Evolutionary conservation across 1,284 basidiomycete species (phyloP).

Genomic region (Fomitopsis palustris): DNA sequence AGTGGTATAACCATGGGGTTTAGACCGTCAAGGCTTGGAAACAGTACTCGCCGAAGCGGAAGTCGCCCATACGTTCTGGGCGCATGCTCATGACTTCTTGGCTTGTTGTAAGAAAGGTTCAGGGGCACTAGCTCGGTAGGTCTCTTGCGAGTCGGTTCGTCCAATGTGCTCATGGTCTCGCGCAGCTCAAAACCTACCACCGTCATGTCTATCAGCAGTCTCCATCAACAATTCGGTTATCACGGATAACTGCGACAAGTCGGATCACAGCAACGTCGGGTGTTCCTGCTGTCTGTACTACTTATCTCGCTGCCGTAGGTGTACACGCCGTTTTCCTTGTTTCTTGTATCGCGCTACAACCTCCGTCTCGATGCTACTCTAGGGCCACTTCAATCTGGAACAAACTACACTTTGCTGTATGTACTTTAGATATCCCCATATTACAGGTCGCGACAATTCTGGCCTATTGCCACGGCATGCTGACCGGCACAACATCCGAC

Average conservation of each 20-base stretch:
- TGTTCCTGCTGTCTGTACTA: neutral
- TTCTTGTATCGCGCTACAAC: neutral
- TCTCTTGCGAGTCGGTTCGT: neutral
- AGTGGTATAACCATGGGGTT: neutral
- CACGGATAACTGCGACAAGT: neutral
- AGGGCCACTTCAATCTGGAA: neutral
- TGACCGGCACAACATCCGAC: neutral
- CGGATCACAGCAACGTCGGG: neutral
- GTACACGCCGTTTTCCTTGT: neutral
- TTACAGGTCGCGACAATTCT: neutral
- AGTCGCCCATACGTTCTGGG: neutral
- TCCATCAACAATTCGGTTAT: constrained; percentile 3
- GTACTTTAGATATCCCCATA: neutral
- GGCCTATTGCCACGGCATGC: neutral
- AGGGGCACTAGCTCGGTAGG: neutral
- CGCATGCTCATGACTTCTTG: constrained; percentile 4
- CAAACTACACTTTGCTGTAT: neutral
- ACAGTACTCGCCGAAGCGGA: neutral
- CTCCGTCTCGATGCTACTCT: neutral
- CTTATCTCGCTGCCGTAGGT: neutral
- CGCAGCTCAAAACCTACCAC: neutral
- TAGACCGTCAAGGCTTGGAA: neutral
- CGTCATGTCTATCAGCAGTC: neutral
- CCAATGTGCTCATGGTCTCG: neutral
- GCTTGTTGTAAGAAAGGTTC: constrained; percentile 2